Evolutionary conservation across 2,329 filamentous ascomycete genomes (phyloP).

Genomic region (Colletotrichum sp.): DNA sequence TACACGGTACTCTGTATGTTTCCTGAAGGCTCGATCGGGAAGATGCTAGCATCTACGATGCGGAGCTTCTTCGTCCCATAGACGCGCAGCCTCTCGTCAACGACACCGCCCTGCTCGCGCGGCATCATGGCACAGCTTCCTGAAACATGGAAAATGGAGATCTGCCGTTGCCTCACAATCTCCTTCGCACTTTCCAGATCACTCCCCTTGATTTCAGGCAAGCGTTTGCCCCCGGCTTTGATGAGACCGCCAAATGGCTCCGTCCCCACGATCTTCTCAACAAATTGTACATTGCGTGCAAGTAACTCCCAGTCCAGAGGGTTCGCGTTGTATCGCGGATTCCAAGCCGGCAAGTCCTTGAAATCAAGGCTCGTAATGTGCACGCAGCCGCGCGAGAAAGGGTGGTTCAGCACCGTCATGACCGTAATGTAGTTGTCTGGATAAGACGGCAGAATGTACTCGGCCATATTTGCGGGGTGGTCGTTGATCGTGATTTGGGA

Average conservation of each 20-base stretch:
- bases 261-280: constrained; percentile 40
- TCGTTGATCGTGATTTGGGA: constrained; percentile 31
- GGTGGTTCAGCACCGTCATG: constrained; percentile 65
- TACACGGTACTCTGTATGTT: constrained; percentile 36
- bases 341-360: constrained; percentile 51
- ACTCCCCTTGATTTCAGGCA: constrained; percentile 35
- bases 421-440: constrained; percentile 59
- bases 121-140: constrained; percentile 57
- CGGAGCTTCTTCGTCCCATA: constrained; percentile 49
- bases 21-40: constrained; percentile 45
- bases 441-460: constrained; percentile 22
- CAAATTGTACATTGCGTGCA: constrained; percentile 46
- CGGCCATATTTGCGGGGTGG: constrained; percentile 28
- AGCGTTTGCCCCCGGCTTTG: constrained; percentile 39
- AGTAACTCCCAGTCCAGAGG: constrained; percentile 62
- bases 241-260: constrained; percentile 46
- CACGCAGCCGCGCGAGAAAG: constrained; percentile 63
- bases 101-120: constrained; percentile 47
- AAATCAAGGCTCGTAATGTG: constrained; percentile 56
- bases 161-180: constrained; percentile 36
- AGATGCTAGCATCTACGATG: constrained; percentile 50
- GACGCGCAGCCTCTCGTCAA: constrained; percentile 45
- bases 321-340: constrained; percentile 60
- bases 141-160: constrained; percentile 50
- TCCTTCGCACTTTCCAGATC: constrained; percentile 38